phyloP scores from a whole-genome alignment of 2,329 filamentous ascomycete genomes.

The Daldinia eschscholtzii region DNA sequence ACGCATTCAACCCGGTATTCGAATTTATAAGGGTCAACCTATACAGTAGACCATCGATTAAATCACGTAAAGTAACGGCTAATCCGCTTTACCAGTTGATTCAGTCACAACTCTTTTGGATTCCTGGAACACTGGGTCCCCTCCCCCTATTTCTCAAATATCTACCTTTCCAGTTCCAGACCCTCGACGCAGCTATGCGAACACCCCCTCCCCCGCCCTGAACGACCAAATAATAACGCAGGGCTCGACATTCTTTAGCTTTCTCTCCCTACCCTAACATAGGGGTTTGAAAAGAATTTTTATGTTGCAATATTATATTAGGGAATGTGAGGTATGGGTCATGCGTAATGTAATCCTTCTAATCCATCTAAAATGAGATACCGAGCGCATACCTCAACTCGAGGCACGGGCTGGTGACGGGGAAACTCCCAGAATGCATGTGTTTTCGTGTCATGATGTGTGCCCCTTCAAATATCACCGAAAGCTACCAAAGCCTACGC shows the following conservation, averaged over 20 bases:
- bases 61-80: too few species aligned
- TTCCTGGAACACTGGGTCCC: conserved; percentile 24
- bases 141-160: conserved; percentile 18
- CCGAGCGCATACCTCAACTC: conserved; percentile 39
- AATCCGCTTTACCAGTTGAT: conserved; percentile 8
- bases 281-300: conserved; percentile 23
- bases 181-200: conserved; percentile 18
- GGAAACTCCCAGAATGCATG: conserved; percentile 47
- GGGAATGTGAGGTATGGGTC: conserved; percentile 41
- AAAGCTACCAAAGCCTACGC: conserved; percentile 53
- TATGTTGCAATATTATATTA: conserved; percentile 45
- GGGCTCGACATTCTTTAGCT: conserved; percentile 22
- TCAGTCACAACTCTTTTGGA: conserved; percentile 30
- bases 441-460: conserved; percentile 47
- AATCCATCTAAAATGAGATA: conserved; percentile 48
- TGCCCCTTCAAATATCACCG: conserved; percentile 47
- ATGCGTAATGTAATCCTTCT: conserved; percentile 45
- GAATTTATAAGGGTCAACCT: too few species aligned
- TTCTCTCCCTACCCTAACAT: conserved; percentile 17
- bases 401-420: conserved; percentile 31
- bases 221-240: conserved; percentile 10
- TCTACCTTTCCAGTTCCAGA: conserved; percentile 14
- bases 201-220: background rate
- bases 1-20: too few species aligned
- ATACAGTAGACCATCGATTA: background rate